These are phyloP conservation scores for Paramecium biaurelia DNA, from an alignment of 73 alveolate species.

Conservation along the genomic window DNA sequence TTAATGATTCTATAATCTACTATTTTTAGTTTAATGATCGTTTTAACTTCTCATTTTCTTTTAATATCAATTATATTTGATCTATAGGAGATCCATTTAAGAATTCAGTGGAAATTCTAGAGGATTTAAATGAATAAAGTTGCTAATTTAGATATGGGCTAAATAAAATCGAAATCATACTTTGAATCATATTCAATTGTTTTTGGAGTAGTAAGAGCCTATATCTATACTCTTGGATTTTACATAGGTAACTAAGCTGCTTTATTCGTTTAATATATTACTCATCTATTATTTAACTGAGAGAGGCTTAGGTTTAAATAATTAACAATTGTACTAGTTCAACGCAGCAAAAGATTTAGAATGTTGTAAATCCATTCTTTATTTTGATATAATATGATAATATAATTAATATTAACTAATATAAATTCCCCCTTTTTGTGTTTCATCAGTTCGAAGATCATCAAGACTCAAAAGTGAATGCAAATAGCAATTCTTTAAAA, in stretches of 20 bases:
- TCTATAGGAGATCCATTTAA: not conserved
- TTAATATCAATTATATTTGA: not conserved
- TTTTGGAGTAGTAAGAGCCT: not conserved
- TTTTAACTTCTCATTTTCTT: not conserved
- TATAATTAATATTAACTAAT: not conserved
- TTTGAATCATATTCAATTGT: not conserved
- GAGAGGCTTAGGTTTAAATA: not conserved
- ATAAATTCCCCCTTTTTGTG: constrained; percentile 29
- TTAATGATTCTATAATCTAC: not conserved
- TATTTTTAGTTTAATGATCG: not conserved
- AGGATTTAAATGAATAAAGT: not conserved
- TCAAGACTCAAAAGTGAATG: not conserved
- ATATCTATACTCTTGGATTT: not conserved
- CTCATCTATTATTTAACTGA: not conserved
- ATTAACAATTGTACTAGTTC: not conserved
- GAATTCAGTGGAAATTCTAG: not conserved
- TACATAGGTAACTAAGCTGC: not conserved
- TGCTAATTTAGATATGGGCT: not conserved
- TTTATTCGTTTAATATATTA: not conserved
- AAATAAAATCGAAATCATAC: not conserved
- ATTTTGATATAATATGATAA: not conserved
- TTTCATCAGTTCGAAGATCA: constrained; percentile 26
- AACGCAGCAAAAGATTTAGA: not conserved
- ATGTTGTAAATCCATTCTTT: not conserved
- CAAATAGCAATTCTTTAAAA: not conserved